Base-by-base conservation (phyloP, 2,329 filamentous ascomycete genomes). In the Aureobasidium sp. region DNA sequence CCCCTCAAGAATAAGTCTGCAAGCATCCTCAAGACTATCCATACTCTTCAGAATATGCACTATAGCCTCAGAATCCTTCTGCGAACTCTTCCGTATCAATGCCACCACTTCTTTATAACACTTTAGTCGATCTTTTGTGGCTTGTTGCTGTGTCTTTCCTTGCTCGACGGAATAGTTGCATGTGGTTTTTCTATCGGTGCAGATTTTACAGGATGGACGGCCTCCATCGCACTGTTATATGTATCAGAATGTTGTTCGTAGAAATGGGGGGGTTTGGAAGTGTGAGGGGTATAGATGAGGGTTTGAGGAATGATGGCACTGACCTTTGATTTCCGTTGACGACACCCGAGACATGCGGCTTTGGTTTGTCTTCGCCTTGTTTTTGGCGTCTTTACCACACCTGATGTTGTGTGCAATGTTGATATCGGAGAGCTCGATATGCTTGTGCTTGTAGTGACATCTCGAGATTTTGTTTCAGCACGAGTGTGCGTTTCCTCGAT, bases 321-420 rank as follows among this genome's bases (percentile, higher is more conserved):
- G 5, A 58, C 54, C 42, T 58, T 58, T 58, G 54, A 58, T 39
- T 58, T 58, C 8, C 54, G 27, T 8, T 32, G 30, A 2, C 54
- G 54, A 21, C 54, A 58, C n/a, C 21, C 21, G 32, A 47, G 21
- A 48, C 54, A 58, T 21, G 54, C 54, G 42, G 54, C 54, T 58
- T 58, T 58, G 6, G 42, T 58, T 15, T 58, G 54, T 16, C 4
- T 58, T 30, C 54, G 41, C 8, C n/a, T 48, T 2, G 34, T 21
- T 6, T 42, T 41, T 11, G 32, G 25, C 1, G 50, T 13, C 27
- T 54, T 54, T 6, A 16, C 29, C 3, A 44, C 39, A 16, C 29
- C 37, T 3, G 9, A 34, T 7, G 7, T 9, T 37, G 41, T 30
- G 39, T 15, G 53, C 0, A 30, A 29, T 47, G 41, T 6, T 15